phyloP scores from a whole-genome alignment of 352 stramenopile species.

The Phytophthora megakarya region DNA sequence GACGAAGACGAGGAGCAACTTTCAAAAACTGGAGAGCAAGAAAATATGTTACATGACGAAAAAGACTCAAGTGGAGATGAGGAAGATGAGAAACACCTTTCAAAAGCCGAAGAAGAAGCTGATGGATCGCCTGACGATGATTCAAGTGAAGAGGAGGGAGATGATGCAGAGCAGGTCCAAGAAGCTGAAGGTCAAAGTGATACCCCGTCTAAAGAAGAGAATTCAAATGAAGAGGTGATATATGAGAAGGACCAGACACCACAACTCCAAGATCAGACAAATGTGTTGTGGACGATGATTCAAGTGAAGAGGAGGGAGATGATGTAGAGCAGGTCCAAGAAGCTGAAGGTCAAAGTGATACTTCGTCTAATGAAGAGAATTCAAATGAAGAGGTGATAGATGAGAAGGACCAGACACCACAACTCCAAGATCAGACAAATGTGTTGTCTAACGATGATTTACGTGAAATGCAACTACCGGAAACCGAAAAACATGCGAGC shows the following conservation, averaged over 20 bases:
- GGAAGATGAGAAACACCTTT: neutral
- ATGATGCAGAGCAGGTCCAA: neutral
- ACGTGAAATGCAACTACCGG: neutral
- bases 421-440: too few species aligned
- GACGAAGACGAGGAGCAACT: slow-evolving; percentile 4
- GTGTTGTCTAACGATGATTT: too few species aligned
- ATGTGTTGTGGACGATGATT: too few species aligned
- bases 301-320: too few species aligned
- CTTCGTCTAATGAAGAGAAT: neutral
- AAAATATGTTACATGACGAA: neutral
- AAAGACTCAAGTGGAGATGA: neutral
- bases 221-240: neutral
- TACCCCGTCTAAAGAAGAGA: neutral
- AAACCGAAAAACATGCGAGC: neutral
- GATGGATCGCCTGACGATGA: neutral
- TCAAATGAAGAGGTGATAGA: too few species aligned
- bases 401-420: too few species aligned
- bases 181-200: neutral
- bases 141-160: neutral
- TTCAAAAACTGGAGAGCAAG: neutral
- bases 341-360: neutral
- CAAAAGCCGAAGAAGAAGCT: neutral
- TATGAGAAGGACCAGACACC: neutral
- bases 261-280: neutral
- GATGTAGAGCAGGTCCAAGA: too few species aligned